Evolutionary conservation across 257 asterid genomes (phyloP), one percentile per base, ranked within the genome.

Genomic region (Ajuga chamaepitys): DNA sequence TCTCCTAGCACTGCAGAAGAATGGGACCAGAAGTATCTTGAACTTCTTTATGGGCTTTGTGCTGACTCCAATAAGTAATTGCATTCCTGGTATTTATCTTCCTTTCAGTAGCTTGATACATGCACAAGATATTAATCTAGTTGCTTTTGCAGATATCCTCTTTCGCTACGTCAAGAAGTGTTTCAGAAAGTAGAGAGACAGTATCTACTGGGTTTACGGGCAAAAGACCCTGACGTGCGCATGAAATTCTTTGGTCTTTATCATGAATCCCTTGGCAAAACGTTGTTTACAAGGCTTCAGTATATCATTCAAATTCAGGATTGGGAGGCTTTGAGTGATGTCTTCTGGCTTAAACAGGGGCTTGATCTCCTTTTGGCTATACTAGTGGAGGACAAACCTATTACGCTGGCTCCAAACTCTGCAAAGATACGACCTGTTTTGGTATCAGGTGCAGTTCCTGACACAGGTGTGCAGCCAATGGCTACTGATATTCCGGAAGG

Each of bases 271-370:
- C 91, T 94, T 7, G 97, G 88, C 73, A 90, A 91, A 77, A 82
- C 96, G 52, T 67, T 94, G 84, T 94, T 94, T 79, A 76, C 77
- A 51, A 86, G 99, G 79, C 85, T 94, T 78, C 97, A 94, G 74
- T 94, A 90, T 70, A 88, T 94, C 72, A 90, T 94, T 76, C 97
- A 94, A 68, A 48, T 72, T 75, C 99, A 94, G 88, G 97, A 90
- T 69, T 94, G 99, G 99, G 96, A 88, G 81, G 96, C 99, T 72
- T 67, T 94, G 71, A 88, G 96, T 75, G 99, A 94, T 79, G 96
- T 88, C 26, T 94, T 94, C 75, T 94, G 99, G 99, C 95, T 94
- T 64, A 94, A 94, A 70, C 99, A 94, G 83, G 99, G 99, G 34
- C 99, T 94, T 78, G 99, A 94, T 80, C 97, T 94, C 70, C 96